Evolutionary conservation across 1,284 basidiomycete species (phyloP).

Genomic region (Apiotrichum mycotoxinovorans): DNA sequence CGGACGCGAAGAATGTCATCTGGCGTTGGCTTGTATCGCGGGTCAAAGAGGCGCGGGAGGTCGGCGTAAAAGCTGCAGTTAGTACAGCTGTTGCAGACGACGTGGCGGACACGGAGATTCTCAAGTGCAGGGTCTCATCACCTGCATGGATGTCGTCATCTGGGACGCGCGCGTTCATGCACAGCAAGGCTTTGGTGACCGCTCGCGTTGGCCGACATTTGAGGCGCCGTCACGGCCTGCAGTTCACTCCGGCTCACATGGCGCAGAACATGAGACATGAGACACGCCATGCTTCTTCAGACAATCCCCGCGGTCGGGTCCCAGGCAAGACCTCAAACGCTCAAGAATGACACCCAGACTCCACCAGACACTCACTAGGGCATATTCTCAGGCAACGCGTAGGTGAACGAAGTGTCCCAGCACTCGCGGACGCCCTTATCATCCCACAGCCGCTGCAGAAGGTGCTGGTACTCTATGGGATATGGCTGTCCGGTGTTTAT

Average conservation of each 20-base stretch:
- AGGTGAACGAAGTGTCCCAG: constrained; percentile 74
- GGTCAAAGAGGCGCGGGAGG: constrained; percentile 73
- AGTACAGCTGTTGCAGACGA: too few relatives aligned
- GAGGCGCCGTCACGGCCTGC: too few relatives aligned
- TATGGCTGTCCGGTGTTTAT: constrained; percentile 76
- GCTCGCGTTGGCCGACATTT: too few relatives aligned
- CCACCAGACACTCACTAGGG: constrained; percentile 53
- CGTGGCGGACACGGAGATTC: neutral
- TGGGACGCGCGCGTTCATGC: too few relatives aligned
- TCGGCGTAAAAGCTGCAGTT: constrained; percentile 66
- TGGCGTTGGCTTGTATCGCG: constrained; percentile 67
- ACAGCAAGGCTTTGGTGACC: too few relatives aligned
- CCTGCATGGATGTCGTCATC: too few relatives aligned
- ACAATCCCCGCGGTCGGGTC: too few relatives aligned
- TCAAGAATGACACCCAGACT: neutral
- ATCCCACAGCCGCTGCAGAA: constrained; percentile 70
- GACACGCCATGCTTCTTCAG: too few relatives aligned
- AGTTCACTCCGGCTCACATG: too few relatives aligned
- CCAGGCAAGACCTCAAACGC: neutral
- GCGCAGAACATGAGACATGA: too few relatives aligned
- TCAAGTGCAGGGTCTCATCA: too few relatives aligned
- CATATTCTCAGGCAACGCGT: constrained; percentile 76
- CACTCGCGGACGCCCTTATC: constrained; percentile 72
- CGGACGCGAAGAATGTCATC: constrained; percentile 80
- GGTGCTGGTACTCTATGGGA: constrained; percentile 61